Percentiles rank a stretch among this genome's conserved stretches.
Conservation (phyloP, 2,329 filamentous ascomycete genomes). For the Trichoderma sp. region DNA sequence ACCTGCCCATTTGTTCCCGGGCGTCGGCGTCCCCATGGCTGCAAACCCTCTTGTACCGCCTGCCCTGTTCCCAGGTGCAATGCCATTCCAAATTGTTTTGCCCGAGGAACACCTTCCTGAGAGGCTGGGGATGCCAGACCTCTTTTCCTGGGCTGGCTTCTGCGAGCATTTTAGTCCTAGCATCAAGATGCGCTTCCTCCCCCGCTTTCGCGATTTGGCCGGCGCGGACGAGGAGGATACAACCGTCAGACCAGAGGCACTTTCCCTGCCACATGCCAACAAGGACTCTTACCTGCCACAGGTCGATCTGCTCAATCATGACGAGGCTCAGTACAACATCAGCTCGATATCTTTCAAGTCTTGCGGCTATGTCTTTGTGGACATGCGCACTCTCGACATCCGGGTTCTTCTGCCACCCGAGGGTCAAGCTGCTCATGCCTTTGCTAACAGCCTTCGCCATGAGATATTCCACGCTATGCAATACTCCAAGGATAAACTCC, state of each 20-base stretch:
- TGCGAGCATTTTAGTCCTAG: constrained; percentile 42
- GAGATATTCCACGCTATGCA: constrained; percentile 35
- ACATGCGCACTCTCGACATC: constrained; percentile 35
- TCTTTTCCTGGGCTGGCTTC: constrained; percentile 41
- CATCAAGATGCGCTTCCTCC: constrained; percentile 27
- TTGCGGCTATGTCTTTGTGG: constrained; percentile 57
- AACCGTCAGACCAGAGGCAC: neutral
- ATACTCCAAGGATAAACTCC: constrained; percentile 34
- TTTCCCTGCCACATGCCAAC: neutral
- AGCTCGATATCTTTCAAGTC: constrained; percentile 52
- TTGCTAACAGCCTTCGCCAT: constrained; percentile 15
- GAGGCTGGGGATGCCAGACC: constrained; percentile 23
- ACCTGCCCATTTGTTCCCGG: neutral
- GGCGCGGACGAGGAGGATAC: neutral
- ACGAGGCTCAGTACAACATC: constrained; percentile 33
- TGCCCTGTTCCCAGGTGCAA: neutral
- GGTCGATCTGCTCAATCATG: constrained; percentile 22
- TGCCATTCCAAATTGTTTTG: neutral
- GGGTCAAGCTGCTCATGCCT: neutral
- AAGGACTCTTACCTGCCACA: constrained; percentile 1
- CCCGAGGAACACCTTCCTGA: neutral
- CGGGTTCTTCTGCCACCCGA: constrained; percentile 31
- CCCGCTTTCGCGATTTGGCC: neutral
- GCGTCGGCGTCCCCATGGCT: neutral
- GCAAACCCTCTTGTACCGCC: neutral